Conservation (phyloP, 805 yeast species). For the Metschnikowia koreensis region DNA sequence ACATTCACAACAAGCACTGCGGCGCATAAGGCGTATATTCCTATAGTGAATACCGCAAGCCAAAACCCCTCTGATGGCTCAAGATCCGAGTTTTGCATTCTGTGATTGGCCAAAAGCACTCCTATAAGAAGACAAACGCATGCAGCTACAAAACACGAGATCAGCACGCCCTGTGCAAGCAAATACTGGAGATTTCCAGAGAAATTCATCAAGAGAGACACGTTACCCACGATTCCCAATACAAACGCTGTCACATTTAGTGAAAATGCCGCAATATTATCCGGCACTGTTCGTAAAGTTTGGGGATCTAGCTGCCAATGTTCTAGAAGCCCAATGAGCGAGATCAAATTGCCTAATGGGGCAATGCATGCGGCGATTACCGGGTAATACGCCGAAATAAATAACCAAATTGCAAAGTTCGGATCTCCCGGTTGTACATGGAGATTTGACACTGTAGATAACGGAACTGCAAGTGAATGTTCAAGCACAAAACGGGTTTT, state of each 20-base stretch:
- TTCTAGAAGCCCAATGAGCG: constrained; percentile 68
- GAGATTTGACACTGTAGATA: constrained; percentile 29
- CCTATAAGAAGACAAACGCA: constrained; percentile 50
- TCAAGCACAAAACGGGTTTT: constrained; percentile 21
- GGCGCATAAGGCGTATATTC: constrained; percentile 59
- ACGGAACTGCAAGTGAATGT: constrained; percentile 33
- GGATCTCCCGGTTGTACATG: constrained; percentile 38
- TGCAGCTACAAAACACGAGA: constrained; percentile 64
- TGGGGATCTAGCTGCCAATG: constrained; percentile 52
- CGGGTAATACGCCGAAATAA: constrained; percentile 68
- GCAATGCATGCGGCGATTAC: constrained; percentile 75
- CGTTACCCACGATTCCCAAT: constrained; percentile 66
- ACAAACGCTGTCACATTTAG: constrained; percentile 63
- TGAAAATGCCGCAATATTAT: constrained; percentile 42
- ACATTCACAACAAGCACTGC: constrained; percentile 54
- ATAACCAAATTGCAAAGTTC: constrained; percentile 54
- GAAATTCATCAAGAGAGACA: constrained; percentile 69
- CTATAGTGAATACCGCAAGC: constrained; percentile 68
- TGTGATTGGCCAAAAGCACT: constrained; percentile 35
- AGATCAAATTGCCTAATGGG: constrained; percentile 72
- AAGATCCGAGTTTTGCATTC: neutral
- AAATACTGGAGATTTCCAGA: constrained; percentile 55
- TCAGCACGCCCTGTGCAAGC: constrained; percentile 61
- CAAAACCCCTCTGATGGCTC: constrained; percentile 64
- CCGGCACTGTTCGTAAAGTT: constrained; percentile 23